Evolutionary conservation across 495 filamentous ascomycete species (phyloP), one percentile per base, ranked within the genome.

Genomic region (Acidiella bohemica): DNA sequence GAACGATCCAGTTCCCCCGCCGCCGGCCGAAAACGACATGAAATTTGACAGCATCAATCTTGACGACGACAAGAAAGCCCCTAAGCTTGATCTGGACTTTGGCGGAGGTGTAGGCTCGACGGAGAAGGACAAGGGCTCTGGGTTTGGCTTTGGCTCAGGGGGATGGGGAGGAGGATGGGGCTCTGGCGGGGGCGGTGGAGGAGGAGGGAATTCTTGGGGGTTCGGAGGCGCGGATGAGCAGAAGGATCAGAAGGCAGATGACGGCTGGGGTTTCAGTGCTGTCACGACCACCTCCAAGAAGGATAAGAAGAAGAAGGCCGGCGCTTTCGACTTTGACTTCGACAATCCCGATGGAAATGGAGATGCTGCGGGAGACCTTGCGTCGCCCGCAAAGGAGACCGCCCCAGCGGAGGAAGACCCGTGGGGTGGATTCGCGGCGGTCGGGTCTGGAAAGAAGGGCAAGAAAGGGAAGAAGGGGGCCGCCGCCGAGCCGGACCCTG

Each of bases 231-330:
- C 11, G 10, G 50, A 54, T 11, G 41, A 49, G 21, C 44, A 54
- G 39, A 46, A 51, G 31, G 37, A 49, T 8, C 29, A 32, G n/a
- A 24, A 16, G 10, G 39, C 13, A n/a, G 36, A 45, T 23, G 56
- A 49, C 29, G 42, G 36, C 29, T 41, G 46, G 18, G 46, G 41
- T 26, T 55, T 42, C 27, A 36, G 49, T 24, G 23, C 24, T 2
- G n/a, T n/a, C n/a, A n/a, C n/a, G n/a, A n/a, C n/a, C n/a, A n/a
- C n/a, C n/a, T n/a, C 23, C 2, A 60, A 58, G 41, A 57, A 62
- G 32, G 49, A 51, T 19, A 65, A 61, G 41, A 60, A 60, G 46
- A 57, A 57, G 46, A 60, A 56, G 34, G 39, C 23, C 13, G n/a
- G 20, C 22, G 34, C 20, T 19, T 37, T 37, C 25, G 34, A 37